phyloP scores from a whole-genome alignment of 495 filamentous ascomycete species.

The Cryomyces minteri region DNA sequence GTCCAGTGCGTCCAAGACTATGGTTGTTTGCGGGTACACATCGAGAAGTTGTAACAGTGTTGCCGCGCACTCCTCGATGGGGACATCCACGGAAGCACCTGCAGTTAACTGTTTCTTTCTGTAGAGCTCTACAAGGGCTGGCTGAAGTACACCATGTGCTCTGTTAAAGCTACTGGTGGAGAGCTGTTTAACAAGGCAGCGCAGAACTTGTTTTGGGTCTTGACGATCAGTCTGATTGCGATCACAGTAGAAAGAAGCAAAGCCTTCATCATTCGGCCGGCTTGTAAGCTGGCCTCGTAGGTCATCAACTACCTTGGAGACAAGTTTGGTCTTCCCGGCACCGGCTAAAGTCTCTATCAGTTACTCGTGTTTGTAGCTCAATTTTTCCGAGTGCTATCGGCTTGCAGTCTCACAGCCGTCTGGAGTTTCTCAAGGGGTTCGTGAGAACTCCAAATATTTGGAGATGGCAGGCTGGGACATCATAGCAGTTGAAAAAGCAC shows the following conservation, averaged over 20 bases:
- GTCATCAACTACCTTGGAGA: background rate
- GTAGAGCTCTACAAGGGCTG: too few species aligned
- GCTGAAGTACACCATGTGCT: too few species aligned
- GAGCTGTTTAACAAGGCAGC: conserved; percentile 22
- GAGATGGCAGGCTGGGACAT: too few species aligned
- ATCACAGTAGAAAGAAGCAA: conserved; percentile 27
- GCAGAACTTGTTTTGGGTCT: conserved; percentile 18
- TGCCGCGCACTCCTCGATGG: too few species aligned
- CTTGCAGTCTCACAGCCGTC: background rate
- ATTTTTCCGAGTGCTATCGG: background rate
- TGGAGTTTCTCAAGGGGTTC: too few species aligned
- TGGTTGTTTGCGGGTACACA: background rate
- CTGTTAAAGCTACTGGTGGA: conserved; percentile 1
- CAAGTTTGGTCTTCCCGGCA: background rate
- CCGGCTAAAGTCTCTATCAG: background rate
- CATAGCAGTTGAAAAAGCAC: background rate
- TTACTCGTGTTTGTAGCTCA: background rate
- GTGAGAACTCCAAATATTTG: too few species aligned
- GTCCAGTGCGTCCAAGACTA: conserved; percentile 7
- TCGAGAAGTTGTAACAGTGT: too few species aligned
- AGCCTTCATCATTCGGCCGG: conserved; percentile 12
- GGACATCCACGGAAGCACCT: too few species aligned
- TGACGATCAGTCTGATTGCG: conserved; percentile 14
- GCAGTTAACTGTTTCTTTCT: too few species aligned
- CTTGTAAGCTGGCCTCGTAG: background rate